These are phyloP conservation scores for Podila epicladia DNA, from an alignment of 192 early-diverging fungal species.

Conservation along the genomic window DNA sequence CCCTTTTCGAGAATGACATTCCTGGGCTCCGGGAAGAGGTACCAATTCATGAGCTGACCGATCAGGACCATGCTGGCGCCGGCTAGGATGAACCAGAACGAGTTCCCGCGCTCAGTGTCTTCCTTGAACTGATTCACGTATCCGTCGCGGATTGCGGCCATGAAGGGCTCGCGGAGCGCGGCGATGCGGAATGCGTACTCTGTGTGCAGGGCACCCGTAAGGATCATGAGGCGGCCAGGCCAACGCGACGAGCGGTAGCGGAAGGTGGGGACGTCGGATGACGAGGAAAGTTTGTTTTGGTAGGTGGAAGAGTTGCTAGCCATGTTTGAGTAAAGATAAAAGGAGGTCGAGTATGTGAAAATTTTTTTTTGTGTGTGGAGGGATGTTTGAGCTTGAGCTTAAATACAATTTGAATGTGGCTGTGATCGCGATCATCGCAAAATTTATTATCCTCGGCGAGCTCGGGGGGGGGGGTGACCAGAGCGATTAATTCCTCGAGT, in stretches of 20 bases:
- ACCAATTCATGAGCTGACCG: slow-evolving; percentile 16
- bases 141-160: slow-evolving; percentile 15
- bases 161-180: slow-evolving; percentile 2
- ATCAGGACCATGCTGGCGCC: slow-evolving; percentile 12
- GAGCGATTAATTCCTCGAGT: too few relatives aligned
- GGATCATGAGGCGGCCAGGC: slow-evolving; percentile 24
- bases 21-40: slow-evolving; percentile 12
- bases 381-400: too few relatives aligned
- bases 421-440: too few relatives aligned
- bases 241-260: slow-evolving; percentile 33
- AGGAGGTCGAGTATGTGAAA: too few relatives aligned
- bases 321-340: too few relatives aligned
- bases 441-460: too few relatives aligned
- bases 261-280: neutral
- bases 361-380: too few relatives aligned
- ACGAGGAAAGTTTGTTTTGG: too few relatives aligned
- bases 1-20: too few relatives aligned
- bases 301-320: too few relatives aligned
- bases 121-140: slow-evolving; percentile 12
- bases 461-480: too few relatives aligned
- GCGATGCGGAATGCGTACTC: neutral
- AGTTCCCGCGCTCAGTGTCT: neutral
- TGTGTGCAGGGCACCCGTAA: slow-evolving; percentile 8
- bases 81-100: slow-evolving; percentile 25
- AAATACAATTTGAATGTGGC: too few relatives aligned